Conservation (phyloP, 2,329 filamentous ascomycete species). For the Penicillium sp. region DNA sequence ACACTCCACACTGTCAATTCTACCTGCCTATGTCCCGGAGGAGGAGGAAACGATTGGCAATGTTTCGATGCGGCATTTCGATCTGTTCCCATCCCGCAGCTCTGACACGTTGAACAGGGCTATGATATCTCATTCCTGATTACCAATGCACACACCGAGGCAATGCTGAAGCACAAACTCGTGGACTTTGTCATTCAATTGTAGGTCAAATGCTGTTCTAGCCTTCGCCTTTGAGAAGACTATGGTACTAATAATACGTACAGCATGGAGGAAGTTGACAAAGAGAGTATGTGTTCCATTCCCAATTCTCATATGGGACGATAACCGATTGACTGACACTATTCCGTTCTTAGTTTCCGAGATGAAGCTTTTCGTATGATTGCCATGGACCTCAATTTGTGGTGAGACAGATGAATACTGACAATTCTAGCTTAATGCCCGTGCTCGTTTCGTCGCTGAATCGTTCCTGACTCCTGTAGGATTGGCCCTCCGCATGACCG, state of each 20-base stretch:
- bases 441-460: constrained; percentile 80
- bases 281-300: constrained; percentile 62
- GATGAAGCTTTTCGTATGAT: constrained; percentile 96
- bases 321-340: neutral
- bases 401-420: too few species aligned
- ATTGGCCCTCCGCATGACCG: neutral
- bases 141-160: constrained; percentile 97
- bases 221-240: neutral
- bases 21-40: neutral
- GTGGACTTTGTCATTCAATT: constrained; percentile 99
- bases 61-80: neutral
- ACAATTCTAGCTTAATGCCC: neutral
- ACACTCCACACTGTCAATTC: neutral
- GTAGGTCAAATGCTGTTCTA: neutral
- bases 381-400: constrained; percentile 66
- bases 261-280: constrained; percentile 95
- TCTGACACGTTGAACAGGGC: constrained; percentile 50
- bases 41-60: too few species aligned
- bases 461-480: constrained; percentile 91
- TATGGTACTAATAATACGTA: neutral
- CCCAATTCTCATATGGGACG: neutral
- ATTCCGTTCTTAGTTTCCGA: constrained; percentile 53
- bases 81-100: neutral
- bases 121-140: constrained; percentile 99
- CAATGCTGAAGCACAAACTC: constrained; percentile 98